Conservation (phyloP, 768 basidiomycete genomes). For the Suillus alpinus region DNA sequence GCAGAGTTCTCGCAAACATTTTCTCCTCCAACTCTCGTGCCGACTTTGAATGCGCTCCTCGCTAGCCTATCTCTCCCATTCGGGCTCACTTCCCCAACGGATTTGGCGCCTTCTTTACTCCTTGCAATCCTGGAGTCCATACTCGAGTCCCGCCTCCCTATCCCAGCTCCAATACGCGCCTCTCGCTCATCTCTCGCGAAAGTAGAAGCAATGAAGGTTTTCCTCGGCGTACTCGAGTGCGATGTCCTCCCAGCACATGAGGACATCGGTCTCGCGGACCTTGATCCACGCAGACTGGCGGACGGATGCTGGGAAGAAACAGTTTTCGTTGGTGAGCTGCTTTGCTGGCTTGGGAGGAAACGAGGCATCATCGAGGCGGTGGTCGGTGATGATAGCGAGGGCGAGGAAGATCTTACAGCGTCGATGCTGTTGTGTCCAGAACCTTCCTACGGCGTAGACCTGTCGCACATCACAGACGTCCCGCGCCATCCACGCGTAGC, state of each 20-base stretch:
- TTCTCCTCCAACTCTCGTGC: slow-evolving; percentile 15
- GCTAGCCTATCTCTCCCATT: slow-evolving; percentile 43
- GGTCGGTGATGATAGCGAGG: slow-evolving; percentile 13
- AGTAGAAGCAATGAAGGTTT: slow-evolving; percentile 68
- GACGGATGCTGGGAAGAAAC: slow-evolving; percentile 64
- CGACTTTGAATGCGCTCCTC: slow-evolving; percentile 46
- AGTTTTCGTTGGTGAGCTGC: slow-evolving; percentile 59
- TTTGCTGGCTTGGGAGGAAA: slow-evolving; percentile 65
- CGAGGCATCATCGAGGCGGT: slow-evolving; percentile 31
- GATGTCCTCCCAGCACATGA: slow-evolving; percentile 56
- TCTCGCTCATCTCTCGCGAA: slow-evolving; percentile 39
- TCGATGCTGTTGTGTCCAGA: slow-evolving; percentile 27
- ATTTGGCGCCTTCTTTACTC: slow-evolving; percentile 71
- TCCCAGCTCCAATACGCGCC: slow-evolving; percentile 32
- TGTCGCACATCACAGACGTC: slow-evolving; percentile 27
- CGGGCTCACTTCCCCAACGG: slow-evolving; percentile 46
- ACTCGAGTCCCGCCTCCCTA: slow-evolving; percentile 51
- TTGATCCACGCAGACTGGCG: slow-evolving; percentile 67
- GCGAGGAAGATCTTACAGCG: slow-evolving; percentile 19
- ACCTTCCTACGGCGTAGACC: slow-evolving; percentile 1
- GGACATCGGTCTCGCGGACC: slow-evolving; percentile 61
- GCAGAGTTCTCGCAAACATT: slow-evolving; percentile 9
- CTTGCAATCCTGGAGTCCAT: slow-evolving; percentile 68
- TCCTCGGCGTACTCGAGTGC: slow-evolving; percentile 68
- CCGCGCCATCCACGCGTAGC: slow-evolving; percentile 31